phyloP scores from a whole-genome alignment of 2,329 filamentous ascomycete genomes.

The Diaporthe amygdali region DNA sequence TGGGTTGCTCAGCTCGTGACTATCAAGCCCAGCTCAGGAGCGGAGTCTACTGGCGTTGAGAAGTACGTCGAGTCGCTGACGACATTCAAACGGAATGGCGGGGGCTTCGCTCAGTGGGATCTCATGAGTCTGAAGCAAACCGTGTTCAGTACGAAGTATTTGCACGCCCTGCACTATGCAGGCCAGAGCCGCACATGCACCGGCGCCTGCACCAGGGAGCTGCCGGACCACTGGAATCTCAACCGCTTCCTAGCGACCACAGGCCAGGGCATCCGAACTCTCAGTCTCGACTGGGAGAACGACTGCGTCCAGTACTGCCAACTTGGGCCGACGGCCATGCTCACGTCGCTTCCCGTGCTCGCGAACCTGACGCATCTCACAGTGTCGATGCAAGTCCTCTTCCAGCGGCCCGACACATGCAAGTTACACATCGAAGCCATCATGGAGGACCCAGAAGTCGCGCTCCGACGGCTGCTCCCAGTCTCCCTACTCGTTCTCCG shows the following conservation, averaged over 20 bases:
- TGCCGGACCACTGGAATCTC: neutral
- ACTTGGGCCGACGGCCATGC: neutral
- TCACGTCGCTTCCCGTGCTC: neutral
- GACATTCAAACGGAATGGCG: neutral
- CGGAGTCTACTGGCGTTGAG: neutral
- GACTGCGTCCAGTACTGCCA: neutral
- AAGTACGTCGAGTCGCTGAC: neutral
- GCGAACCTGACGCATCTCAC: neutral
- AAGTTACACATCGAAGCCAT: neutral
- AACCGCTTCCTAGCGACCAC: neutral
- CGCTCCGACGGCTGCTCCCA: neutral
- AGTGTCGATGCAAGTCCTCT: slow-evolving; percentile 1
- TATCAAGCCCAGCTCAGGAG: neutral
- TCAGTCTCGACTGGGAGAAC: slow-evolving; percentile 1
- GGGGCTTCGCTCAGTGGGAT: neutral
- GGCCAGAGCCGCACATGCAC: neutral
- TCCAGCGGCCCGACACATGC: neutral
- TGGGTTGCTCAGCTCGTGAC: neutral
- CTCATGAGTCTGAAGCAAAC: neutral
- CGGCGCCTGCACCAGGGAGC: too few relatives aligned
- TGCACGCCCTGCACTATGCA: neutral
- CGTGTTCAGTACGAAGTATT: neutral
- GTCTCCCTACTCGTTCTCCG: neutral
- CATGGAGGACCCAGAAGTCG: neutral
- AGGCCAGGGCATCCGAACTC: neutral